Base-by-base conservation (phyloP, 2,329 filamentous ascomycete genomes). In the Emergomyces pasteurianus region DNA sequence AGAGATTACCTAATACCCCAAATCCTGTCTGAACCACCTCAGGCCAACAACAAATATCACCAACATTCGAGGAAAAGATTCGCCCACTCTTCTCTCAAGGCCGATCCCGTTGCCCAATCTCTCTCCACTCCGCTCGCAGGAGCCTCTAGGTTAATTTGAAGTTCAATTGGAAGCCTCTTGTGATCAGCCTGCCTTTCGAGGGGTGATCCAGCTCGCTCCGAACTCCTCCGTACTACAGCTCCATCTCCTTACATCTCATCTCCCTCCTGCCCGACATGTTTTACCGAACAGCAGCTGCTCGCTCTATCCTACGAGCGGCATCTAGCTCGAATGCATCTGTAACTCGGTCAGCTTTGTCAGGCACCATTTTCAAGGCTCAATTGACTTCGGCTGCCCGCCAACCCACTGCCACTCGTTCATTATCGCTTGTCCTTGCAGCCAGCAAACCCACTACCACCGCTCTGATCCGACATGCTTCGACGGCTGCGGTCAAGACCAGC, bases 391-490 rank as follows among this genome's bases (percentile, higher is more conserved):
- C 75, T 65, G 70, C 74, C 64, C 74, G 74, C 60, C 66, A 65
- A 68, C 67, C 70, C 62, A 66, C 69, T 67, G 72, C 73, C 64
- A 67, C 70, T 65, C 68, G 70, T 61, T 65, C 73, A 38, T 68
- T 71, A 23, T 67, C 74, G 34, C 68, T 79, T 62, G 73, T 77
- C 64, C 69, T 80, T 61, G 70, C 75, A 61, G 65, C 72, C 65
- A 74, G 73, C 68, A 76, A 77, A 69, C 77, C 79, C 49, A 70
- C 78, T 42, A 77, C 75, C 64, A 78, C 75, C 50, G 75, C 78
- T 53, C 73, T 81, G 52, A 74, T 81, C 66, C 80, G 79, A 64
- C 77, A 79, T 70, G 72, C 76, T 36, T 75, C 74, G 43, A 72
- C 70, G 38, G 67, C 70, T 18, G 60, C 57, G 16, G 10, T 26